These are phyloP conservation scores for Mrakia gelida DNA, from an alignment of 768 basidiomycete genomes.

Conservation along the genomic window DNA sequence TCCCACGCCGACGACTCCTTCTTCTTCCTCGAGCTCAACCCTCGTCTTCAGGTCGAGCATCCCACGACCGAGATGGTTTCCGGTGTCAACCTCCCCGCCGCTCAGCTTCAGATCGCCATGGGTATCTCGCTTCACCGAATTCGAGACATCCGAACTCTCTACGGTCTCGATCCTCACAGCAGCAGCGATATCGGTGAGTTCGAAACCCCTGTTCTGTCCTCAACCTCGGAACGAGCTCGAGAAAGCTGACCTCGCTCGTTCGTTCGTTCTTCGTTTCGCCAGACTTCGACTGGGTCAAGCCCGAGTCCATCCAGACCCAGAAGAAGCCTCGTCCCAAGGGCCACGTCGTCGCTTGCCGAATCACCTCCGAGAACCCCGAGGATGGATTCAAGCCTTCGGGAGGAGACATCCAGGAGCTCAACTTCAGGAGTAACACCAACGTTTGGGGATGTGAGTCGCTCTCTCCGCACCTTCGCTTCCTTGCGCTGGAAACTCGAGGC, in stretches of 20 bases:
- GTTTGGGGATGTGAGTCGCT: conserved; percentile 74
- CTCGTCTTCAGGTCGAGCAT: conserved; percentile 98
- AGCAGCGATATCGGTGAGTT: conserved; percentile 70
- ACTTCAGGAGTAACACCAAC: conserved; percentile 98
- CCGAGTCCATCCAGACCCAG: conserved; percentile 79
- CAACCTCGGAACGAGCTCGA: background rate
- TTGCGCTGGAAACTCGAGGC: background rate
- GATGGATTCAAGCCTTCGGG: conserved; percentile 99
- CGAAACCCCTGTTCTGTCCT: background rate
- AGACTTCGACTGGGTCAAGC: conserved; percentile 86
- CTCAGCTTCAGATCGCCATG: conserved; percentile 97
- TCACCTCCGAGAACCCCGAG: conserved; percentile 98
- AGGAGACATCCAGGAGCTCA: conserved; percentile 93
- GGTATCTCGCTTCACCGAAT: conserved; percentile 94
- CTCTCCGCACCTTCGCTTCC: background rate
- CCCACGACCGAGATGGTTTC: conserved; percentile 99
- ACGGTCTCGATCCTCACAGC: conserved; percentile 86
- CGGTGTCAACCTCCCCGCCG: conserved; percentile 94
- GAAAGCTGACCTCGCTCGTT: background rate
- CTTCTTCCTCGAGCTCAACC: conserved; percentile 97
- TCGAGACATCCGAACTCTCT: conserved; percentile 88
- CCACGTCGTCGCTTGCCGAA: conserved; percentile 97
- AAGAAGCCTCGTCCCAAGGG: conserved; percentile 95
- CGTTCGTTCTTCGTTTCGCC: background rate
- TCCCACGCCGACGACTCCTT: conserved; percentile 89